phyloP scores from a whole-genome alignment of 2,329 filamentous ascomycete species.

The Magnaporthiopsis poae region DNA sequence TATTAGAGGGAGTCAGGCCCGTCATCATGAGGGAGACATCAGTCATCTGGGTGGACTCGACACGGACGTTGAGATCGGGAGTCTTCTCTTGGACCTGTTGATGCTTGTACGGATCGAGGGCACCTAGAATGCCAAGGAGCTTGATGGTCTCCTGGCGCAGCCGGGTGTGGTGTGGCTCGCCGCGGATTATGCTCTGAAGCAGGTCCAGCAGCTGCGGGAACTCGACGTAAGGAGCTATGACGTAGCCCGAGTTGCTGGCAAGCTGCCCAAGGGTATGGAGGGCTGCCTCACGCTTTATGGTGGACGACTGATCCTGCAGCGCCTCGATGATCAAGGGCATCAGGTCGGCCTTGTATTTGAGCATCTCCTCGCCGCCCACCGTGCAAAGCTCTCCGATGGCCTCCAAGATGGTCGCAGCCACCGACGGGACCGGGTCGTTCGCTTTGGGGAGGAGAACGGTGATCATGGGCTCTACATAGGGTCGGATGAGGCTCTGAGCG shows the following conservation, averaged over 20 bases:
- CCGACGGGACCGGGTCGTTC: conserved; percentile 71
- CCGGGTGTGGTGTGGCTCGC: conserved; percentile 72
- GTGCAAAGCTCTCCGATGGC: conserved; percentile 89
- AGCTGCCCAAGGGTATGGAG: conserved; percentile 83
- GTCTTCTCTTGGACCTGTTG: conserved; percentile 83
- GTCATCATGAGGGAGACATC: conserved; percentile 98
- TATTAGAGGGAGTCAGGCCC: conserved; percentile 86
- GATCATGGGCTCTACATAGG: conserved; percentile 94
- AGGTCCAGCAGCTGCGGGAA: conserved; percentile 90
- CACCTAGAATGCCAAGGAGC: conserved; percentile 87
- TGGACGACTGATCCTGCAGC: conserved; percentile 85
- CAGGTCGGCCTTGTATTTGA: conserved; percentile 76
- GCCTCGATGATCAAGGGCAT: conserved; percentile 95
- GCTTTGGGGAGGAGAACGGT: conserved; percentile 89
- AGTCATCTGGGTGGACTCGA: conserved; percentile 59
- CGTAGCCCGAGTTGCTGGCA: conserved; percentile 92
- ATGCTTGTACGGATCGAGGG: conserved; percentile 90
- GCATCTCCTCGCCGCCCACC: conserved; percentile 89
- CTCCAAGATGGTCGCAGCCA: conserved; percentile 88
- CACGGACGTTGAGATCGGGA: conserved; percentile 65
- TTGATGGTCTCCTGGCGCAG: conserved; percentile 92
- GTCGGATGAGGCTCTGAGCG: conserved; percentile 84
- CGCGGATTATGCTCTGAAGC: conserved; percentile 85
- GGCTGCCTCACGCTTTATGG: conserved; percentile 81
- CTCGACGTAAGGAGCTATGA: conserved; percentile 89